phyloP scores from a whole-genome alignment of 2,329 filamentous ascomycete species.

The Ceratocystis albifundus region DNA sequence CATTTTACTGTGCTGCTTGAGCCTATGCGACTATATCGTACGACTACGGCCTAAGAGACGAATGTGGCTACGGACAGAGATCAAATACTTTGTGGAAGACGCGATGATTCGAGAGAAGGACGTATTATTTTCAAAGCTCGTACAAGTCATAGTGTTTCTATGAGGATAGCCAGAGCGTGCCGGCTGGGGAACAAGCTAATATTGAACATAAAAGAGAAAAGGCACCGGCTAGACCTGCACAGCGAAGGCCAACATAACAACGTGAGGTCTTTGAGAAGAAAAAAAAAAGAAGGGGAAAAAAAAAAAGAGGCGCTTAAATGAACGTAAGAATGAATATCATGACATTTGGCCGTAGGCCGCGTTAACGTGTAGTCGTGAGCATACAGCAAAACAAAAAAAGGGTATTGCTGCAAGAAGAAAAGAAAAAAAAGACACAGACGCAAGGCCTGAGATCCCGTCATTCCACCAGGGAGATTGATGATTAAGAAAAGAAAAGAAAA shows the following conservation, averaged over 20 bases:
- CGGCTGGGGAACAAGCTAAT: neutral
- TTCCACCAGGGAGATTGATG: constrained; percentile 18
- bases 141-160: neutral
- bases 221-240: neutral
- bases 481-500: constrained; percentile 21
- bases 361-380: constrained; percentile 20
- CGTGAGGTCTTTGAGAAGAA: neutral
- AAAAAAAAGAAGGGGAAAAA: constrained; percentile 5
- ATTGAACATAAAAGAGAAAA: neutral
- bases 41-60: neutral
- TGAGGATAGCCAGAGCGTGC: neutral
- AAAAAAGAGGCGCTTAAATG: constrained; percentile 10
- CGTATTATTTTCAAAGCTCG: constrained; percentile 1
- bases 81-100: neutral
- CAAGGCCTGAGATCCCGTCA: constrained; percentile 5
- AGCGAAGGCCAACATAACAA: constrained; percentile 5
- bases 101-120: neutral
- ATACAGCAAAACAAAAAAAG: constrained; percentile 3
- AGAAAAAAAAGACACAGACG: constrained; percentile 11
- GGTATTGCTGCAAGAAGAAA: constrained; percentile 9
- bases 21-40: neutral
- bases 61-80: neutral
- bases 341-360: constrained; percentile 16
- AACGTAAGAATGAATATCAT: constrained; percentile 21
- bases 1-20: neutral